Evolutionary conservation across 805 yeast genomes (phyloP).

Genomic region (Hanseniaspora clermontiae): DNA sequence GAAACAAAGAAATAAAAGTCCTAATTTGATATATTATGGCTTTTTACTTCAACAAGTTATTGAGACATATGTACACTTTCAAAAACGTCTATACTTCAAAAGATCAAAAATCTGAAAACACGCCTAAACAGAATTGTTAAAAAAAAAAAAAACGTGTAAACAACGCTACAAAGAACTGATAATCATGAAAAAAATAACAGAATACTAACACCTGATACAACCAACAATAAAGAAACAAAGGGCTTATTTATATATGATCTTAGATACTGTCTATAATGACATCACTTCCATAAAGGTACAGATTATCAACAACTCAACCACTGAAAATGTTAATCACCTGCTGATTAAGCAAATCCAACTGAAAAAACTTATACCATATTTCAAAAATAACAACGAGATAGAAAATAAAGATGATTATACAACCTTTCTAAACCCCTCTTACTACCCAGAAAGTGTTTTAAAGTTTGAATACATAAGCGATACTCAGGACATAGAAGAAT

Average conservation of each 20-base stretch:
- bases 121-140: no score
- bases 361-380: slow-evolving; percentile 34
- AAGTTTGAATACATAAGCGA: not conserved
- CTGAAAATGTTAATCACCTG: slow-evolving; percentile 29
- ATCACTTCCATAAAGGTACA: not conserved
- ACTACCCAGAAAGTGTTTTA: slow-evolving; percentile 56
- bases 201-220: no score
- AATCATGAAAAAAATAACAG: not conserved
- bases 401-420: slow-evolving; percentile 43
- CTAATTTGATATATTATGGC: no score
- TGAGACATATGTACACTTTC: no score
- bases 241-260: not conserved
- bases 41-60: no score
- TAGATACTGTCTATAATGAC: not conserved
- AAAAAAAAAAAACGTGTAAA: no score
- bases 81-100: not conserved
- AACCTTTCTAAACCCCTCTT: slow-evolving; percentile 62
- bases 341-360: slow-evolving; percentile 28
- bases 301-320: slow-evolving; percentile 39
- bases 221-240: no score
- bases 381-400: slow-evolving; percentile 63
- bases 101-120: no score
- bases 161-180: not conserved
- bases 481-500: slow-evolving; percentile 33
- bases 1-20: no score